Evolutionary conservation across 1,284 basidiomycete species (phyloP), one percentile per base, ranked within the genome.

Genomic region (Ganoderma lingzhi): DNA sequence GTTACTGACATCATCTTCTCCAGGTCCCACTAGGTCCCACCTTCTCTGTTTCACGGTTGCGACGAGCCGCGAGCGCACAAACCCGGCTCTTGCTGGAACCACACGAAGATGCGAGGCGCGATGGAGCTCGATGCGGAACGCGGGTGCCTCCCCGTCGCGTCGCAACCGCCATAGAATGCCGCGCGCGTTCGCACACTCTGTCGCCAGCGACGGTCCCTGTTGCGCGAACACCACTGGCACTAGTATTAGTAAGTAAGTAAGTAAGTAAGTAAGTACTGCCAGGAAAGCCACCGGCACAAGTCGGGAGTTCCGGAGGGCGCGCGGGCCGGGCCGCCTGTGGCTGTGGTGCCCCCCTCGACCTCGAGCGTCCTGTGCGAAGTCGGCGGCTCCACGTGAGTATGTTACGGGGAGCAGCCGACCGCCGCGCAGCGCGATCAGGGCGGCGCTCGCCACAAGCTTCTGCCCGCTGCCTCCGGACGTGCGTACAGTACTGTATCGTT

Each of bases 311-410:
- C 15, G 19, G 44, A 41, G n/a, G 48, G 48, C 23, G 51, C 37
- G 65, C 65, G 65, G 64, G 12, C 62, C 65, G 65, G 64, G 12
- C 62, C 64, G 70, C 70, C 42, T 39, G 44, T 55, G 62, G 65
- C 42, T 39, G 44, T 55, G 62, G 65, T 39, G 65, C 65, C 3
- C 1, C 35, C 35, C 35, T 35, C 23, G 35, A 62, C 68, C 62
- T 55, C 42, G 65, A 63, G 39, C 61, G 37, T 44, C 61, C 64
- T 53, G 64, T n/a, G 61, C 53, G 68, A 55, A 28, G 64, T 44
- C 64, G 55, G 64, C 64, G 56, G 42, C 55, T 19, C 48, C 51
- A 51, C 19, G 17, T 23, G n/a, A n/a, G 23, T 23, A 23, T 23
- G 23, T 23, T 23, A 9, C 12, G n/a, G 19, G 64, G 58, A 42